Conservation (phyloP, 2,329 filamentous ascomycete genomes). For the Verticillium klebahnii region DNA sequence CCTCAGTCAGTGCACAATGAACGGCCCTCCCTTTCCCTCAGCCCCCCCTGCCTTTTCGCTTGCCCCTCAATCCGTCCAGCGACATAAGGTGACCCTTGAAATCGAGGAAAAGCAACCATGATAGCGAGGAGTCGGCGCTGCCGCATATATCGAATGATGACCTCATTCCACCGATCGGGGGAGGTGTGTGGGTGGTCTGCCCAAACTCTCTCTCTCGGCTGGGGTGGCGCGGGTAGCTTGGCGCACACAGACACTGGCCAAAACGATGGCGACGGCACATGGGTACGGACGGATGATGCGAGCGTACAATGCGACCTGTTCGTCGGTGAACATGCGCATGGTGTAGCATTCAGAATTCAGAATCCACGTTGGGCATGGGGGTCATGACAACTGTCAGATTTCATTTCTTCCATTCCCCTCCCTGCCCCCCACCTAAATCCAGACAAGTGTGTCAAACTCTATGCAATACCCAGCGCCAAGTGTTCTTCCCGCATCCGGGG, state of each 20-base stretch:
- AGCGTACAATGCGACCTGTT: no score
- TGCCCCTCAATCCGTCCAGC: neutral
- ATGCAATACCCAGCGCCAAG: neutral
- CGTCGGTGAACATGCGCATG: no score
- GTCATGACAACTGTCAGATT: neutral
- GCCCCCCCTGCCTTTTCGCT: neutral
- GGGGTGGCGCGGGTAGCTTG: neutral
- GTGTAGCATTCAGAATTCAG: no score
- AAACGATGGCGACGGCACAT: no score
- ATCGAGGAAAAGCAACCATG: neutral
- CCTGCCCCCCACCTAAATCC: neutral
- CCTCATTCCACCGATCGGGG: neutral
- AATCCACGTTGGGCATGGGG: neutral
- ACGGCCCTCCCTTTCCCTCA: neutral
- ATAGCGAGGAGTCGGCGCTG: no score
- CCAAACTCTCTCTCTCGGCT: neutral
- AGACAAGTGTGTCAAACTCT: neutral
- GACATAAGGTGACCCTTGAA: neutral
- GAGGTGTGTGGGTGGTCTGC: neutral
- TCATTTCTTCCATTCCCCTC: neutral
- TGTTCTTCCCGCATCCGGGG: neutral
- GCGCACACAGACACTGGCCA: neutral
- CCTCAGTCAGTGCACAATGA: neutral
- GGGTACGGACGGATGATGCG: no score
- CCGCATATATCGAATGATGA: neutral